Conservation (phyloP, 805 yeast genomes). For the Pichia paraexigua region DNA sequence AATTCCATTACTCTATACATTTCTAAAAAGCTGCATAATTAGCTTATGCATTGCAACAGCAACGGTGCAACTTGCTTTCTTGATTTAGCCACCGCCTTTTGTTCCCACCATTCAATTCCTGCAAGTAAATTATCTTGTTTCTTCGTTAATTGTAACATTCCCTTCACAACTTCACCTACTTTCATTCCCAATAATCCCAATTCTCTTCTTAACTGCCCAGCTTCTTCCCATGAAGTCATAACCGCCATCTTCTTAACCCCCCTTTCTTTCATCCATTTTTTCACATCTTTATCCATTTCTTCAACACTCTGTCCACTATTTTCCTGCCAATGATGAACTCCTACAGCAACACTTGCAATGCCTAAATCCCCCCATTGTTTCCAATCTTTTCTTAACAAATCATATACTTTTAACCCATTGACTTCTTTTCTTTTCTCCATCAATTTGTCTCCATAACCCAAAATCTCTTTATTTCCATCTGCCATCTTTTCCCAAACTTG, state of each 20-base stretch:
- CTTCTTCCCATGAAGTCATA: not conserved
- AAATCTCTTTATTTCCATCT: not conserved
- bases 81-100: not conserved
- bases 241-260: not conserved
- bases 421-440: constrained; percentile 22
- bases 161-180: too few species aligned
- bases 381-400: constrained; percentile 75
- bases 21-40: not conserved
- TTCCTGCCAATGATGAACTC: not conserved
- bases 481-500: not conserved
- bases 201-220: not conserved
- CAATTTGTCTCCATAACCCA: not conserved
- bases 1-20: not conserved
- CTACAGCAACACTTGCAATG: not conserved
- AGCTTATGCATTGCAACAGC: not conserved
- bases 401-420: constrained; percentile 47
- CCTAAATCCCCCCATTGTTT: constrained; percentile 40
- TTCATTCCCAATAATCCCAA: not conserved
- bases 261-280: not conserved
- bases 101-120: not conserved
- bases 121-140: not conserved
- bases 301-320: not conserved
- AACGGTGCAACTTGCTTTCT: not conserved
- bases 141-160: too few species aligned
- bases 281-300: not conserved